These are phyloP conservation scores for Scolecobasidium constrictum DNA, from an alignment of 2,329 filamentous ascomycete genomes.

Conservation along the genomic window DNA sequence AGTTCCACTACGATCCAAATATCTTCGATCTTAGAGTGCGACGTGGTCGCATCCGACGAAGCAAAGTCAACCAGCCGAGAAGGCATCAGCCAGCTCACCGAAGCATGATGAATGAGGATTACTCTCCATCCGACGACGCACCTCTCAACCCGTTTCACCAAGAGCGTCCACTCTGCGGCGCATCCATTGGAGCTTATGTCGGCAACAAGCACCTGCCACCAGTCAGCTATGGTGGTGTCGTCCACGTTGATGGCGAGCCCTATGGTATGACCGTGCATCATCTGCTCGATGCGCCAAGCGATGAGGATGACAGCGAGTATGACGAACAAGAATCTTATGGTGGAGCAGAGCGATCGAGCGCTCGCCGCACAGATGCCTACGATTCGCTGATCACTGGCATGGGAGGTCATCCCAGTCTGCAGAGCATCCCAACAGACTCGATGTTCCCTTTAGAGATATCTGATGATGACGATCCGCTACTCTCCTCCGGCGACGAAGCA, in stretches of 20 bases:
- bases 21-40: slow-evolving; percentile 62
- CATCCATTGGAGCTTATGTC: slow-evolving; percentile 85
- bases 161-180: slow-evolving; percentile 67
- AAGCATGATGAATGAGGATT: slow-evolving; percentile 21
- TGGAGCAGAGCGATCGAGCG: slow-evolving; percentile 33
- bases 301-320: slow-evolving; percentile 38
- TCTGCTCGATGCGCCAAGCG: slow-evolving; percentile 64
- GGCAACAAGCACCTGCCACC: slow-evolving; percentile 78
- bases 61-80: slow-evolving; percentile 33
- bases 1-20: slow-evolving; percentile 56
- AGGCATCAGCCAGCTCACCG: slow-evolving; percentile 22
- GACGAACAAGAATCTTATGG: slow-evolving; percentile 24
- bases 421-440: slow-evolving; percentile 19
- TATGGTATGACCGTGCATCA: slow-evolving; percentile 97
- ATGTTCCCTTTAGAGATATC: slow-evolving; percentile 40
- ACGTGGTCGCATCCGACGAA: slow-evolving; percentile 55
- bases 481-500: slow-evolving; percentile 27
- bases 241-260: slow-evolving; percentile 71
- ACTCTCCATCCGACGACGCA: slow-evolving; percentile 24
- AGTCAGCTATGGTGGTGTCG: slow-evolving; percentile 80
- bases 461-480: slow-evolving; percentile 37
- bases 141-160: slow-evolving; percentile 67
- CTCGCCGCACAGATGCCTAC: slow-evolving; percentile 18
- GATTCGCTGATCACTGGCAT: slow-evolving; percentile 19
- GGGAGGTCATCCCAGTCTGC: slow-evolving; percentile 5